Evolutionary conservation across 768 basidiomycete genomes (phyloP).

Genomic region (Lactarius tabidus): DNA sequence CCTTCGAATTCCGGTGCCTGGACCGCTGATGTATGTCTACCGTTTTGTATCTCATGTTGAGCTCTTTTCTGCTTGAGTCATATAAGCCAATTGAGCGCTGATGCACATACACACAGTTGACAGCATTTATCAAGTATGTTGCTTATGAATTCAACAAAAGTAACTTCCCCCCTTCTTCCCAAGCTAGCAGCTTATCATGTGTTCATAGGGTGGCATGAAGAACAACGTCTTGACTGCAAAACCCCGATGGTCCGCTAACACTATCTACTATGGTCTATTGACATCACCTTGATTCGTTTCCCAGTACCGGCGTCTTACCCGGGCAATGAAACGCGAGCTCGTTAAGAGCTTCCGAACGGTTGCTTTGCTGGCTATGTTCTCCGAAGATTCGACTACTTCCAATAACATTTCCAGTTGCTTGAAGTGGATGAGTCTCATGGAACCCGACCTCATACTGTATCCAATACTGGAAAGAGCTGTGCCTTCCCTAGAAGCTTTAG

Average conservation of each 20-base stretch:
- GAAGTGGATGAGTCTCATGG: slow-evolving; percentile 79
- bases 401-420: slow-evolving; percentile 73
- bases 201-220: slow-evolving; percentile 66
- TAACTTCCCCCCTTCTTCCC: slow-evolving; percentile 28
- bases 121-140: slow-evolving; percentile 80
- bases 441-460: slow-evolving; percentile 80
- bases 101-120: slow-evolving; percentile 44
- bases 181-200: slow-evolving; percentile 7
- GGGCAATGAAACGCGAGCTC: slow-evolving; percentile 75
- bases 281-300: slow-evolving; percentile 5
- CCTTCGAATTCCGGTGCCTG: slow-evolving; percentile 83
- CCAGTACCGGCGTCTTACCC: slow-evolving; percentile 72
- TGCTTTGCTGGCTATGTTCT: slow-evolving; percentile 86
- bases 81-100: slow-evolving; percentile 10
- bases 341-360: slow-evolving; percentile 81
- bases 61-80: not conserved
- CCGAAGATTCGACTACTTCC: slow-evolving; percentile 70
- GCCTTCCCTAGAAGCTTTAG: slow-evolving; percentile 83
- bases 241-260: slow-evolving; percentile 53
- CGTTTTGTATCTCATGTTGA: slow-evolving; percentile 28
- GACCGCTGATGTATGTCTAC: slow-evolving; percentile 58
- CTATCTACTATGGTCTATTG: not conserved
- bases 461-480: slow-evolving; percentile 80
- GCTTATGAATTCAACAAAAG: slow-evolving; percentile 85
- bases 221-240: slow-evolving; percentile 72